Conservation (phyloP, 805 yeast genomes). For the Suhomyces vadensis region DNA sequence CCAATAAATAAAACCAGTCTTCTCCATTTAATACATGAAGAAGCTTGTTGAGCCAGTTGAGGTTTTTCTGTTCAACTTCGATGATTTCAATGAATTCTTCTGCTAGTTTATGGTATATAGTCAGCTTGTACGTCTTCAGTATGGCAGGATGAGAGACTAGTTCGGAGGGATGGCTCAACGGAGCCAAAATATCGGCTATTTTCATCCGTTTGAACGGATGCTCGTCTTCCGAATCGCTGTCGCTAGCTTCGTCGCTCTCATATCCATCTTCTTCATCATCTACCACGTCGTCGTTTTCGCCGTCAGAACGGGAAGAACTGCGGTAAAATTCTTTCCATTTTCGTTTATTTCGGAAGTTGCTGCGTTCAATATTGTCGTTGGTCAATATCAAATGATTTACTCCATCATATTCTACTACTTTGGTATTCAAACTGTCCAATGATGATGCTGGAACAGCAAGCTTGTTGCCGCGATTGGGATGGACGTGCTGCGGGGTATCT, state of each 20-base stretch:
- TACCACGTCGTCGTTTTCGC: conserved; percentile 6
- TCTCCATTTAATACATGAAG: conserved; percentile 85
- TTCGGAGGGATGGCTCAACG: conserved; percentile 80
- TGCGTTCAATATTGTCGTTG: conserved; percentile 34
- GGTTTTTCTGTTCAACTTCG: conserved; percentile 76
- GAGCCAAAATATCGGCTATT: conserved; percentile 59
- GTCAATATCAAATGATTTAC: conserved; percentile 35
- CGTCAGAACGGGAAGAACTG: conserved; percentile 1
- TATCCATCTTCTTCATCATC: conserved; percentile 14
- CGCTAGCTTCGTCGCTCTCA: conserved; percentile 11
- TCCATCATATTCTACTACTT: conserved; percentile 43
- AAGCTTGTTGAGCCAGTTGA: conserved; percentile 67
- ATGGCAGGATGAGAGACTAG: conserved; percentile 69
- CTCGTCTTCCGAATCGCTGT: conserved; percentile 15
- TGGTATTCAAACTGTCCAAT: conserved; percentile 26
- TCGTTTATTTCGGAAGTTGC: conserved; percentile 31
- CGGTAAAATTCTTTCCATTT: conserved; percentile 36
- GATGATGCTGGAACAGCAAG: conserved; percentile 17
- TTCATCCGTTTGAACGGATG: conserved; percentile 33
- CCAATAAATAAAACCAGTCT: conserved; percentile 67
- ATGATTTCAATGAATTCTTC: conserved; percentile 73
- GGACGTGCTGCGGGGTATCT: conserved; percentile 12
- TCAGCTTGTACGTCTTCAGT: conserved; percentile 60
- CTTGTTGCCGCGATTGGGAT: conserved; percentile 36
- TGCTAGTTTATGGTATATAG: conserved; percentile 56